Percentiles rank a stretch among this genome's conserved stretches.
phyloP scores from a whole-genome alignment of 108 stramenopile species.

The Pseudonitzschia delicatissima region DNA sequence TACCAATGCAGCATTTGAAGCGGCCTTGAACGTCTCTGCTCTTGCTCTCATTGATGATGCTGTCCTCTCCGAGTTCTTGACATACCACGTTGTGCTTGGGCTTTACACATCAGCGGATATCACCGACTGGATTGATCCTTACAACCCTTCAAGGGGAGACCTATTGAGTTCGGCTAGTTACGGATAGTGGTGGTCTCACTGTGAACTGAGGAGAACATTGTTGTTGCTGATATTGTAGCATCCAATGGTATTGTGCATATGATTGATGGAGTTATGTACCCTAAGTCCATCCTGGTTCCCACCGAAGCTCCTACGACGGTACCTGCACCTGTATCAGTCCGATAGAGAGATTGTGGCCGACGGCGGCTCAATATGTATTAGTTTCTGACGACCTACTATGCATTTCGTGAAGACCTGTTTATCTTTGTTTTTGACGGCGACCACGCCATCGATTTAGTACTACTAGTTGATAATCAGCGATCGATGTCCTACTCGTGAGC shows the following conservation, averaged over 20 bases:
- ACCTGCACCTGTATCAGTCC: slow-evolving; percentile 7
- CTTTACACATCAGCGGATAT: background rate
- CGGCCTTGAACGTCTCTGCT: background rate
- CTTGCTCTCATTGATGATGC: background rate
- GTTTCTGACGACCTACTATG: too few relatives aligned
- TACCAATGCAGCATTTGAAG: slow-evolving; percentile 44
- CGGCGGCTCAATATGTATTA: too few relatives aligned
- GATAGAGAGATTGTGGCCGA: too few relatives aligned
- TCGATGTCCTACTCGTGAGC: too few relatives aligned
- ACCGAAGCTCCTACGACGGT: too few relatives aligned
- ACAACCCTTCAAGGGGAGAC: slow-evolving; percentile 9
- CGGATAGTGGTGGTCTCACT: slow-evolving; percentile 8
- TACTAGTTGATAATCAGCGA: too few relatives aligned
- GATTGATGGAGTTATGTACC: slow-evolving; percentile 32
- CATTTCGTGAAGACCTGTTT: too few relatives aligned
- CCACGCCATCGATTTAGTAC: too few relatives aligned
- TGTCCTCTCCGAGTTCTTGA: slow-evolving; percentile 19
- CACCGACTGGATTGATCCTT: background rate
- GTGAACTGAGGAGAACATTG: background rate
- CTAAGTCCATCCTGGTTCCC: slow-evolving; percentile 16
- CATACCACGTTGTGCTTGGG: slow-evolving; percentile 34
- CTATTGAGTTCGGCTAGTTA: slow-evolving; percentile 7
- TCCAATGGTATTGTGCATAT: slow-evolving; percentile 44
- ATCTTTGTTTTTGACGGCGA: too few relatives aligned
- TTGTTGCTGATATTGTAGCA: slow-evolving; percentile 23